A percentile compares a stretch with the other conserved stretches of the same genome.
phyloP scores from a whole-genome alignment of 345 rosid genomes.

The Populus euphratica region DNA sequence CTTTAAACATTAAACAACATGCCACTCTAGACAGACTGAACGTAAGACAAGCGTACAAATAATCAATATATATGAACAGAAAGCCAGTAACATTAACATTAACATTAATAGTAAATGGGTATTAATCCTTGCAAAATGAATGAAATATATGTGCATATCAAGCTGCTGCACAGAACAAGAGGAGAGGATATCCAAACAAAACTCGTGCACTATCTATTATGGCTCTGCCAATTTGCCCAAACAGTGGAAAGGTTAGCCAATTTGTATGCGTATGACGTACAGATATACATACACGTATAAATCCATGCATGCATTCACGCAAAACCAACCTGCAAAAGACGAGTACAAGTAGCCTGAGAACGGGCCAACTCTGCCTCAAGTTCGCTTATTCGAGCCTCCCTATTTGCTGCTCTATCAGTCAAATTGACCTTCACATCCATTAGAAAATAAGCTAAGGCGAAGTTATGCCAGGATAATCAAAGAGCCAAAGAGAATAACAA shows the following conservation, averaged over 20 bases:
- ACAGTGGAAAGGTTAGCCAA: too few species aligned
- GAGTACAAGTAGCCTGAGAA: constrained; percentile 54
- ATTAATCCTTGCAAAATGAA: background rate
- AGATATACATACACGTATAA: background rate
- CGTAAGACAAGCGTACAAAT: too few species aligned
- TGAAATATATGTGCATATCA: too few species aligned
- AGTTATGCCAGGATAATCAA: background rate
- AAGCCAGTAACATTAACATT: background rate
- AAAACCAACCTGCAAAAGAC: constrained; percentile 62
- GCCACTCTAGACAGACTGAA: background rate
- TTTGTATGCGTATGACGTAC: too few species aligned
- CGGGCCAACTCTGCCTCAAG: constrained; percentile 66
- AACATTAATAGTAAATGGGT: background rate
- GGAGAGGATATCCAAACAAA: too few species aligned
- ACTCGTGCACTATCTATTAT: too few species aligned
- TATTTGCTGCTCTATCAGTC: constrained; percentile 58
- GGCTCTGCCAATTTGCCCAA: too few species aligned
- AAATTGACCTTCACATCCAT: constrained; percentile 53
- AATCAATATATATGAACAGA: constrained; percentile 1
- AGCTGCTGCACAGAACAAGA: too few species aligned
- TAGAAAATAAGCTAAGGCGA: background rate
- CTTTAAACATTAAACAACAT: background rate
- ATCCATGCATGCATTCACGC: background rate
- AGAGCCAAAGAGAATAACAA: background rate
- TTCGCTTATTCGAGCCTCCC: constrained; percentile 65